A percentile compares a stretch with the other conserved stretches of the same genome.
These are phyloP conservation scores for Xylariaceae sp. DNA, from an alignment of 2,329 filamentous ascomycete genomes.

Conservation along the genomic window DNA sequence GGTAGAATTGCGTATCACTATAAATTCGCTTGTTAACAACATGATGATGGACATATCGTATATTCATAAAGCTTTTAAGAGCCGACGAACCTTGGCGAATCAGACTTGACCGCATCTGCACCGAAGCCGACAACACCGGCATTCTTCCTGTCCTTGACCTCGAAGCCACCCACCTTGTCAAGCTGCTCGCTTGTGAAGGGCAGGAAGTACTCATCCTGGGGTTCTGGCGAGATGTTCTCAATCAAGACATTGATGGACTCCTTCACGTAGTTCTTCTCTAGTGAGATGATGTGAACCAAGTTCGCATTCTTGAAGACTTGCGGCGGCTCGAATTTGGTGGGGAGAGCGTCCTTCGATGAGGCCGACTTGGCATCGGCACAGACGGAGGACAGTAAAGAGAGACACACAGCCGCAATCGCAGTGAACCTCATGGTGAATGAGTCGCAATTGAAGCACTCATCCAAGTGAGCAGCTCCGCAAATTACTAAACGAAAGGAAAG, in stretches of 20 bases:
- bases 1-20: slow-evolving; percentile 76
- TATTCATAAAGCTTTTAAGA: background rate
- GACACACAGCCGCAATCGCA: slow-evolving; percentile 51
- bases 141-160: slow-evolving; percentile 90
- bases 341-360: slow-evolving; percentile 55
- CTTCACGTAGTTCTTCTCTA: slow-evolving; percentile 87
- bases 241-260: slow-evolving; percentile 93
- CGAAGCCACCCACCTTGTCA: slow-evolving; percentile 73
- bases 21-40: slow-evolving; percentile 22
- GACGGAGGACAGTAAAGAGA: slow-evolving; percentile 51
- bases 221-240: slow-evolving; percentile 73
- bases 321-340: slow-evolving; percentile 71
- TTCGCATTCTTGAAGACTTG: slow-evolving; percentile 94
- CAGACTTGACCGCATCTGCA: slow-evolving; percentile 62
- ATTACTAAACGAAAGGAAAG: slow-evolving; percentile 6
- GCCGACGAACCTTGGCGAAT: slow-evolving; percentile 49
- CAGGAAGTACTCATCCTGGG: slow-evolving; percentile 86
- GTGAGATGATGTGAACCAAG: slow-evolving; percentile 79
- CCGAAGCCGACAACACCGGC: slow-evolving; percentile 60
- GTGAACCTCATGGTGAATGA: slow-evolving; percentile 42
- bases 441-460: slow-evolving; percentile 28
- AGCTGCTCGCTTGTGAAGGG: slow-evolving; percentile 76
- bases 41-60: too few relatives aligned
- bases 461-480: slow-evolving; percentile 28
- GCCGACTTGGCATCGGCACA: slow-evolving; percentile 37